Base-by-base conservation (phyloP, 164 flowering plant species). In the Dillenia suffruticosa region DNA sequence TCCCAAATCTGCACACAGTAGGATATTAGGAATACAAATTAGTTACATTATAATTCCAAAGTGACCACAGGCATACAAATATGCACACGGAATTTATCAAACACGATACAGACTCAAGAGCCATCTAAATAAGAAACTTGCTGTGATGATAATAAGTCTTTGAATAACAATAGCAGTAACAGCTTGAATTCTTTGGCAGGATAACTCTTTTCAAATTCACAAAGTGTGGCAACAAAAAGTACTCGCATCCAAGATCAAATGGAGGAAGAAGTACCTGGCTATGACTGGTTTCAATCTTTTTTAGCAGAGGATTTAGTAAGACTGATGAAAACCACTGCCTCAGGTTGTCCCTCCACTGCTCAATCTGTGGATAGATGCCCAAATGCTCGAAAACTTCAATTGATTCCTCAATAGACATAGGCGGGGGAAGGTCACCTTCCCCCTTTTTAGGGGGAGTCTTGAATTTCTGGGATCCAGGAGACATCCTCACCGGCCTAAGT, bases 261-360 rank as follows among this genome's bases (percentile, higher is more conserved):
- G 62, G 22, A 67, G 2, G 16, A 40, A n/a, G 15, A 57, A 51
- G 66, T 46, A 93, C 98, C 97, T 87, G 88, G 62, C 76, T 60
- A 72, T 94, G 98, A 76, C 93, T 86, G 57, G 79, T 83, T 63
- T 87, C 95, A 60, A 94, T 86, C 77, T 89, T 91, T 63, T 77
- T 65, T 58, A 91, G 81, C 3, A 91, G 79, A 62, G 98, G 98
- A 57, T 82, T 86, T 17, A 93, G 77, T 73, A 93, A 54, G 70
- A 78, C 82, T 3, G 83, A 86, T 50, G 98, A 90, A 82, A 91
- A 83, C 97, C 98, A 93, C 72, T 93, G 98, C 72, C 98, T 83
- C 44, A 93, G 87, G 60, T 72, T 72, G 59, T 90, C 98, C 13
- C 95, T 82, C 98, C 98, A 93, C 64, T 82, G 86, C 81, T 93